phyloP scores from a whole-genome alignment of 257 asterid species.

The Lantana camara region DNA sequence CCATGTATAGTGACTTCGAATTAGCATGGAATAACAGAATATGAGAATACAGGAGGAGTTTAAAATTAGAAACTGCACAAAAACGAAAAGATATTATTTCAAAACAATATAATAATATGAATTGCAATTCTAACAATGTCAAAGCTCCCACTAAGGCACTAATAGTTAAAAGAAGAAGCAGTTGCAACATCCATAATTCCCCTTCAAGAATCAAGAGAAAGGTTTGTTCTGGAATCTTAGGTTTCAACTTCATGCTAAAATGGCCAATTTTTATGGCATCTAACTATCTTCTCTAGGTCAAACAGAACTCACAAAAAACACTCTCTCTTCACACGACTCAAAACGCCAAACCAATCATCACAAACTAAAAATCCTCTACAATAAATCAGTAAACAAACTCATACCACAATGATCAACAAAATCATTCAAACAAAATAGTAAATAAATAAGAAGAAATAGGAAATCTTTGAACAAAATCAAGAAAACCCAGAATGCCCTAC shows the following conservation, averaged over 20 bases:
- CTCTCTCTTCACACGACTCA: not conserved
- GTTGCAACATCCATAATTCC: too few relatives aligned
- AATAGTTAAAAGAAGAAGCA: too few relatives aligned
- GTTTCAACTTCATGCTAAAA: not conserved
- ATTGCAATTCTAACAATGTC: slow-evolving; percentile 8
- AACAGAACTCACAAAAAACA: not conserved
- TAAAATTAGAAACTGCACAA: not conserved
- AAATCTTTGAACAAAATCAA: not conserved
- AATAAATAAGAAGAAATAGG: not conserved
- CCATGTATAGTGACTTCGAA: too few relatives aligned
- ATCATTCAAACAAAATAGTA: not conserved
- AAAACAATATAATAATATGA: not conserved
- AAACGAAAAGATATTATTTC: not conserved
- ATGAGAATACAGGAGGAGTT: too few relatives aligned
- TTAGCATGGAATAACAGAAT: too few relatives aligned
- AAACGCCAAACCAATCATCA: slow-evolving; percentile 1
- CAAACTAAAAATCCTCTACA: not conserved
- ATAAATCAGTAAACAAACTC: slow-evolving; percentile 6
- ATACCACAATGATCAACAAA: not conserved
- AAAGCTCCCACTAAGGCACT: too few relatives aligned
- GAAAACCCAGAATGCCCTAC: slow-evolving; percentile 36
- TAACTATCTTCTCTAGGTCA: slow-evolving; percentile 1
- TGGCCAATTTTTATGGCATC: not conserved
- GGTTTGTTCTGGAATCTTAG: slow-evolving; percentile 1
- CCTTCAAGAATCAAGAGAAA: too few relatives aligned